Base-by-base conservation (phyloP, 2,329 filamentous ascomycete genomes). In the Trichophyton simii region DNA sequence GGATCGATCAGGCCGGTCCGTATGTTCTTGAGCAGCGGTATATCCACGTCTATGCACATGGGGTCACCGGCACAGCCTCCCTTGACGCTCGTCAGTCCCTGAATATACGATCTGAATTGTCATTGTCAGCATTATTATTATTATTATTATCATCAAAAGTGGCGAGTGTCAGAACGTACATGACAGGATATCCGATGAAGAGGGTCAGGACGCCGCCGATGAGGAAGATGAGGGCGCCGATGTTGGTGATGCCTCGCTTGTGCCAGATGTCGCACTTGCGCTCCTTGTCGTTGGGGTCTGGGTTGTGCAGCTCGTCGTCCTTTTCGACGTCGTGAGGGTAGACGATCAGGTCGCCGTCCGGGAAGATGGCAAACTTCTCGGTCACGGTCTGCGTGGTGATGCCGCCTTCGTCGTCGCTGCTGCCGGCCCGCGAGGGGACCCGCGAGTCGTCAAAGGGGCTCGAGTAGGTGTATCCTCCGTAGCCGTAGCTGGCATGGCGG, bases 281-380 rank as follows among this genome's bases (percentile, higher is more conserved):
- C 58, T 79, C 73, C 46, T 84, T 79, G 55, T 87, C 85, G 59
- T 80, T 80, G 0, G 84, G 82, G 67, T 86, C 84, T 0, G 86
- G 86, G 67, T 88, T 87, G 69, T 89, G 86, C 64, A 89, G 68
- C 65, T 82, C 86, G 68, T 89, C 86, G 69, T 89, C 86, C 67
- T 87, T 87, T 70, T 89, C 86, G 22, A 87, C 82, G 68, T 88
- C 86, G 70, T 88, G 84, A 0, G 86, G 86, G 66, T 85, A 88
- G 20, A 88, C 73, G 46, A 89, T 70, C 59, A 88, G 73, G 4
- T 84, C 84, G 13, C 84, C 82, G 2, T 83, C 85, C 0, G 86
- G 85, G 70, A 83, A 77, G 60, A 89, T 88, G 68, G 87, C 87
- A 72, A 86, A 88, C 72, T 88, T 88, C 68, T 87, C 84, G 15